phyloP scores from a whole-genome alignment of 2,329 filamentous ascomycete species.

The Paecilomyces formosus region DNA sequence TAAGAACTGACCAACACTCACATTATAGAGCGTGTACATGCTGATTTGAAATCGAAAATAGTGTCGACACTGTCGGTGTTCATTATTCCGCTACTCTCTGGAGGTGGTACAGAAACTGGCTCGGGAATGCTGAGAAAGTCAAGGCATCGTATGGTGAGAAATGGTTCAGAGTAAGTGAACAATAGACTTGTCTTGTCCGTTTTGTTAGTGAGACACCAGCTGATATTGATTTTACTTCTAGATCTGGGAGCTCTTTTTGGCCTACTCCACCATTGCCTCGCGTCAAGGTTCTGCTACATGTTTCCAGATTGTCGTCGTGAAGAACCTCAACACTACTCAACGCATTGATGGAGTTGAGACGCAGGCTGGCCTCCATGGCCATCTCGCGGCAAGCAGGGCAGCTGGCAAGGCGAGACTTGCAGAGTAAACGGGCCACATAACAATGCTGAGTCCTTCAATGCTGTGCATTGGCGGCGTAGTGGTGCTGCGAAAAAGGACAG shows the following conservation, averaged over 20 bases:
- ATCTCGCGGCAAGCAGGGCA: slow-evolving; percentile 42
- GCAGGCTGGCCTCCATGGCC: slow-evolving; percentile 62
- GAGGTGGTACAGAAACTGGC: slow-evolving; percentile 99
- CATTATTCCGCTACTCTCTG: slow-evolving; percentile 96
- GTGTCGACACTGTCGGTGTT: slow-evolving; percentile 85
- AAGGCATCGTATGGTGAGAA: slow-evolving; percentile 88
- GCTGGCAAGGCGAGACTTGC: not conserved
- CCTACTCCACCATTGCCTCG: slow-evolving; percentile 74
- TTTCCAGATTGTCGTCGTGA: slow-evolving; percentile 82
- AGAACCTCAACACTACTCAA: slow-evolving; percentile 84
- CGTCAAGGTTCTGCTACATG: slow-evolving; percentile 78
- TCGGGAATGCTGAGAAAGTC: slow-evolving; percentile 86
- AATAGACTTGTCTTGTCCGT: slow-evolving; percentile 1
- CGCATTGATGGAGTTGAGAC: slow-evolving; percentile 65
- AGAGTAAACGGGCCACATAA: not conserved
- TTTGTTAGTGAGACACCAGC: not conserved
- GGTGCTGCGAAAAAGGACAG: too few species aligned
- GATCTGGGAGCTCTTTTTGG: slow-evolving; percentile 91
- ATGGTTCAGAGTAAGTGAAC: slow-evolving; percentile 81
- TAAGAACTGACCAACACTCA: not conserved
- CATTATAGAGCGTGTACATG: not conserved
- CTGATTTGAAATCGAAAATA: not conserved
- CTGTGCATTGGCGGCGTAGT: too few species aligned
- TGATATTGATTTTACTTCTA: slow-evolving; percentile 23
- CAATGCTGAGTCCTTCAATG: not conserved